A percentile compares a stretch with the other conserved stretches of the same genome.
Evolutionary conservation across 306 rosid species (phyloP).

Genomic region (Vigna mungo): DNA sequence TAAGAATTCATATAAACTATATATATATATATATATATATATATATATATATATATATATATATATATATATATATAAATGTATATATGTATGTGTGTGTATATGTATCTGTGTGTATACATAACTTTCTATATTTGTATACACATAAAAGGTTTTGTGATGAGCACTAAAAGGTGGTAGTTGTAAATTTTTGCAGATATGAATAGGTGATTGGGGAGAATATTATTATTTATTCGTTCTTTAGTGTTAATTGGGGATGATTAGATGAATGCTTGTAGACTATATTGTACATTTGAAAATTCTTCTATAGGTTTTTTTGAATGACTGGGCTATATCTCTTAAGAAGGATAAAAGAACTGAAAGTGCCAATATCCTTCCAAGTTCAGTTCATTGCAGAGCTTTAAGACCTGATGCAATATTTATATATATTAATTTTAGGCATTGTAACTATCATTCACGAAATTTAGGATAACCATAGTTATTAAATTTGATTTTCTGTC

Average conservation of each 20-base stretch:
- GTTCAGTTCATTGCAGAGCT: background rate
- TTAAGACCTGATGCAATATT: background rate
- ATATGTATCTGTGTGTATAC: background rate
- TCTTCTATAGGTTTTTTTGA: background rate
- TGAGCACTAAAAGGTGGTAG: background rate
- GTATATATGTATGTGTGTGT: background rate
- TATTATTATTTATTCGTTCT: background rate
- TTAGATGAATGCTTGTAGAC: slow-evolving; percentile 21
- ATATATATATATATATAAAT: background rate
- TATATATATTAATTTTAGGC: slow-evolving; percentile 7
- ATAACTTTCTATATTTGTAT: background rate
- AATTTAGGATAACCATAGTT: slow-evolving; percentile 1
- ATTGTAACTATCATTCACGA: slow-evolving; percentile 7
- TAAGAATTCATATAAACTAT: slow-evolving; percentile 16
- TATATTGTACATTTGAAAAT: background rate
- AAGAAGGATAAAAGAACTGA: background rate
- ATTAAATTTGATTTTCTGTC: slow-evolving; percentile 21
- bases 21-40: background rate
- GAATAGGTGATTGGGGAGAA: background rate
- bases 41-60: too few relatives aligned
- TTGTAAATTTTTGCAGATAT: slow-evolving; percentile 8
- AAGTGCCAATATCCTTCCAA: background rate
- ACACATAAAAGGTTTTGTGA: slow-evolving; percentile 7
- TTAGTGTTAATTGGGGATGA: background rate
- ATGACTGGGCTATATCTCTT: background rate